These are phyloP conservation scores for Candida ficus DNA, from an alignment of 805 yeast species.

Conservation along the genomic window DNA sequence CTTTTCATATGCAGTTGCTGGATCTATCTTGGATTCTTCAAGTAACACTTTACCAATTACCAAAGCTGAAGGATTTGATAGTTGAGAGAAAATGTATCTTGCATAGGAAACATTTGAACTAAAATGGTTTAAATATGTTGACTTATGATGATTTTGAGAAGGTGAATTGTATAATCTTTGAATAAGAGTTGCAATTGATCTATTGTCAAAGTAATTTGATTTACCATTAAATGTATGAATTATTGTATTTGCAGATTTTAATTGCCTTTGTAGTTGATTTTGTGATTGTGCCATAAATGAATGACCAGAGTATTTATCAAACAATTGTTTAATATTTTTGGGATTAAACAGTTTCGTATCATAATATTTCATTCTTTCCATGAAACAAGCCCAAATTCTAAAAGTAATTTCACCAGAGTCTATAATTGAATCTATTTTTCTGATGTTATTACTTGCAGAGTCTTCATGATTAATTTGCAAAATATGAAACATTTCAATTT, in stretches of 20 bases:
- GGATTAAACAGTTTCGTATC: slow-evolving; percentile 1
- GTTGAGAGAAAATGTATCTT: slow-evolving; percentile 17
- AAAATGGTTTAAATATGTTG: slow-evolving; percentile 1
- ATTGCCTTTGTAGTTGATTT: neutral
- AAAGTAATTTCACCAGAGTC: neutral
- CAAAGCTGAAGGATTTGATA: slow-evolving; percentile 14
- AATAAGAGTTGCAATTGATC: slow-evolving; percentile 11
- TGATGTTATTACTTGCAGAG: slow-evolving; percentile 1
- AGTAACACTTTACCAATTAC: slow-evolving; percentile 19
- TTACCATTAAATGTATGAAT: neutral
- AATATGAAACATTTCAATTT: slow-evolving; percentile 2
- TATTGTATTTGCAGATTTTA: slow-evolving; percentile 1
- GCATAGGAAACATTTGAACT: slow-evolving; percentile 16
- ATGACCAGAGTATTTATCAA: neutral
- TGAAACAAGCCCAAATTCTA: slow-evolving; percentile 7
- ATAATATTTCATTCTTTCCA: neutral
- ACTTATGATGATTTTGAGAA: neutral
- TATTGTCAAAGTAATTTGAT: slow-evolving; percentile 12
- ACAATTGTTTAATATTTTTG: neutral
- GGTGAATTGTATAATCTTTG: slow-evolving; percentile 10
- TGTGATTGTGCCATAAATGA: slow-evolving; percentile 5
- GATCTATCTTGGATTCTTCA: slow-evolving; percentile 30
- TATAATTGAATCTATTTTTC: slow-evolving; percentile 3
- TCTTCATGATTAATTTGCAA: neutral
- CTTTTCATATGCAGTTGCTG: slow-evolving; percentile 25